phyloP scores from a whole-genome alignment of 768 basidiomycete genomes.

The Phylloporus arenicola region DNA sequence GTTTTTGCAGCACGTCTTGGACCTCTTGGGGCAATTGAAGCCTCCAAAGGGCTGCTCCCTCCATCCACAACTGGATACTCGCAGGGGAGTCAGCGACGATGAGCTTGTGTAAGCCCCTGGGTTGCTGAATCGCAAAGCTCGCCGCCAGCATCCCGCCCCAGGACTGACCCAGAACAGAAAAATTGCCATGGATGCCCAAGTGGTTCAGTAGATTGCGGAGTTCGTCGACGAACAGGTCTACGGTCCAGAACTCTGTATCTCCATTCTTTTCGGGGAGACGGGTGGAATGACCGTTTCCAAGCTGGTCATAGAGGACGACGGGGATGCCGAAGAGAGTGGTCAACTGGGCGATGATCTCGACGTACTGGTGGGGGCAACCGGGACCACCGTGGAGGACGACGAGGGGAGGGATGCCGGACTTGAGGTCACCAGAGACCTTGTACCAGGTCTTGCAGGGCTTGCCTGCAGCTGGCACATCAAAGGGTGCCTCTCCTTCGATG shows the following conservation, averaged over 20 bases:
- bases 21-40: slow-evolving; percentile 37
- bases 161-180: slow-evolving; percentile 40
- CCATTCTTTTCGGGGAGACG: slow-evolving; percentile 46
- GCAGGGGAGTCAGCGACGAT: slow-evolving; percentile 44
- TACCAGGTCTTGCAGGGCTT: slow-evolving; percentile 41
- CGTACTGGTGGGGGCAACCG: slow-evolving; percentile 40
- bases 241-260: slow-evolving; percentile 43
- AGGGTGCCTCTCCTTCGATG: slow-evolving; percentile 28
- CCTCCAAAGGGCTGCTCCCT: slow-evolving; percentile 28
- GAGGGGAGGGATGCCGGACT: slow-evolving; percentile 31
- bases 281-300: slow-evolving; percentile 51
- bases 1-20: slow-evolving; percentile 36
- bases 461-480: slow-evolving; percentile 23
- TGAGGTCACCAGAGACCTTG: slow-evolving; percentile 38
- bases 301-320: slow-evolving; percentile 52
- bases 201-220: slow-evolving; percentile 42
- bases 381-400: slow-evolving; percentile 51
- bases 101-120: slow-evolving; percentile 42
- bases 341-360: slow-evolving; percentile 37
- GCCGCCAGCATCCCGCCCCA: slow-evolving; percentile 44
- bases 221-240: slow-evolving; percentile 47
- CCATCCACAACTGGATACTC: slow-evolving; percentile 40
- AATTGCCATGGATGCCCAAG: slow-evolving; percentile 41
- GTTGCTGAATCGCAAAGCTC: slow-evolving; percentile 30
- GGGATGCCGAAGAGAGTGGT: slow-evolving; percentile 35